Percentiles rank a stretch among this genome's conserved stretches.
Evolutionary conservation across 2,329 filamentous ascomycete species (phyloP).

Genomic region (Claviceps sp.): DNA sequence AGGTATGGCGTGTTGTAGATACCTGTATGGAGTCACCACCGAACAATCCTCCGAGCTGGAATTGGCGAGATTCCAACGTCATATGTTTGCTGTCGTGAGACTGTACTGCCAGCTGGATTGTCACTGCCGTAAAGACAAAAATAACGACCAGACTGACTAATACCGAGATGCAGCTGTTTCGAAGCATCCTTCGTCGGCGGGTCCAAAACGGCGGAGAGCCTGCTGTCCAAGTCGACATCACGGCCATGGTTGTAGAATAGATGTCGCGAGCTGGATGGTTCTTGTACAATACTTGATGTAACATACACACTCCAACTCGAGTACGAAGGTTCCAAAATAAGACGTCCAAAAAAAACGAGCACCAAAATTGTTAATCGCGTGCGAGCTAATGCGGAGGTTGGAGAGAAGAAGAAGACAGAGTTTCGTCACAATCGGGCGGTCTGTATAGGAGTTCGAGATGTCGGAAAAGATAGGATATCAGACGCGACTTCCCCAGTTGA

Average conservation of each 20-base stretch:
- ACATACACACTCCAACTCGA: slow-evolving; percentile 15
- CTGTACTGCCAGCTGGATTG: slow-evolving; percentile 1
- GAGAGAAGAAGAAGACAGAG: background rate
- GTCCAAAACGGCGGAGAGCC: background rate
- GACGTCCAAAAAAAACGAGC: background rate
- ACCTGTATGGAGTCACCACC: slow-evolving; percentile 8
- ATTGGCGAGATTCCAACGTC: slow-evolving; percentile 10
- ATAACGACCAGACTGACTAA: slow-evolving; percentile 2
- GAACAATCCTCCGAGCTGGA: slow-evolving; percentile 13
- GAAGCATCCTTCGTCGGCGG: background rate
- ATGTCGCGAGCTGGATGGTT: background rate
- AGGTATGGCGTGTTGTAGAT: background rate
- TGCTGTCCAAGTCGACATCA: background rate
- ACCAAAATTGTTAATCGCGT: background rate
- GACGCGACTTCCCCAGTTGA: background rate
- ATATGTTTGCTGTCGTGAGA: background rate
- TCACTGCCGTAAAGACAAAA: slow-evolving; percentile 3
- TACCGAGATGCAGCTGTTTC: background rate
- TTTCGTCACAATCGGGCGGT: background rate
- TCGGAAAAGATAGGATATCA: background rate
- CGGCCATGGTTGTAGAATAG: background rate
- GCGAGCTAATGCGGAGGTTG: slow-evolving; percentile 1
- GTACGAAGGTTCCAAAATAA: slow-evolving; percentile 10
- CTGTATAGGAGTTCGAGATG: background rate
- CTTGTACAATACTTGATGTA: slow-evolving; percentile 4